phyloP scores from a whole-genome alignment of 805 yeast species.

The Schizosaccharomyces lindneri region DNA sequence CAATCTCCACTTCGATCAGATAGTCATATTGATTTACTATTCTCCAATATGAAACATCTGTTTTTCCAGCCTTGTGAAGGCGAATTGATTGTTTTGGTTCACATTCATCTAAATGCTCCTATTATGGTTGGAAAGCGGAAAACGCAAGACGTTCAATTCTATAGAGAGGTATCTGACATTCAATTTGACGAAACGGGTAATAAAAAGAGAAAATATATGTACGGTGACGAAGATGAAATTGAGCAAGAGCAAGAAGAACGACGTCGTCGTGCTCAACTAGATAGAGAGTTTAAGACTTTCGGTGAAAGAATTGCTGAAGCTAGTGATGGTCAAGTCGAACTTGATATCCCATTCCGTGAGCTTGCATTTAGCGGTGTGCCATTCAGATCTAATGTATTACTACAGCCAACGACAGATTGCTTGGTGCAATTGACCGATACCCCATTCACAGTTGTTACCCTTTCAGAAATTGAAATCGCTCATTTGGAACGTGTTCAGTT shows the following conservation, averaged over 20 bases:
- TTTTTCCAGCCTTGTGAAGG: constrained; percentile 93
- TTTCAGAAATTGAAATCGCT: constrained; percentile 80
- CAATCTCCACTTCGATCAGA: constrained; percentile 68
- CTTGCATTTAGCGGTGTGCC: constrained; percentile 96
- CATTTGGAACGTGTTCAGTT: constrained; percentile 93
- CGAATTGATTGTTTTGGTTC: constrained; percentile 76
- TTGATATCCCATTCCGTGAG: constrained; percentile 87
- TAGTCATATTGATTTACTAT: constrained; percentile 66
- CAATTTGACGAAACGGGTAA: constrained; percentile 93
- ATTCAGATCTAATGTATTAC: constrained; percentile 70
- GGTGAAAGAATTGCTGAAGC: constrained; percentile 81
- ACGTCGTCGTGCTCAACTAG: constrained; percentile 67
- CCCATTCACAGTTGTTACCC: constrained; percentile 75
- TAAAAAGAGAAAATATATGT: constrained; percentile 58
- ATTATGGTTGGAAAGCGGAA: constrained; percentile 88
- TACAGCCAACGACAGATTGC: constrained; percentile 95
- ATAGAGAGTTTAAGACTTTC: constrained; percentile 72
- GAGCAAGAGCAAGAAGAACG: constrained; percentile 98
- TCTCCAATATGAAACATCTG: constrained; percentile 73
- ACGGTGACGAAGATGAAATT: constrained; percentile 94
- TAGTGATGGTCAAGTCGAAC: constrained; percentile 56
- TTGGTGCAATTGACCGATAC: constrained; percentile 82
- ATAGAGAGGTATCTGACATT: constrained; percentile 88
- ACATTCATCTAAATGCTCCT: constrained; percentile 77
- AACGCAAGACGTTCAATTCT: constrained; percentile 84